Percentiles rank a stretch among this genome's conserved stretches.
Conservation (phyloP, 495 filamentous ascomycete genomes). For the Podospora anserina region DNA sequence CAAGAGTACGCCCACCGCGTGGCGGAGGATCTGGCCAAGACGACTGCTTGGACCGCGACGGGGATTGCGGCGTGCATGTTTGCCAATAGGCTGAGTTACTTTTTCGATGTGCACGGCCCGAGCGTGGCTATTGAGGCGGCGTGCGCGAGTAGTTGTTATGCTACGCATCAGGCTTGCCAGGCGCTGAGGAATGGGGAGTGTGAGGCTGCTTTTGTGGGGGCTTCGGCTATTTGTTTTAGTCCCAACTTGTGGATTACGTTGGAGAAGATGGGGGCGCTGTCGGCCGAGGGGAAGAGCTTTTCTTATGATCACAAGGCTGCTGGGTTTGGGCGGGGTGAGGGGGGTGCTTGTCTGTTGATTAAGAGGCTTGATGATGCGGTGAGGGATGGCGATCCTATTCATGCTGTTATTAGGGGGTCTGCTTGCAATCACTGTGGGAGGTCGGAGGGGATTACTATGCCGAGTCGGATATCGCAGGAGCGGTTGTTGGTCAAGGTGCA, state of each 20-base stretch:
- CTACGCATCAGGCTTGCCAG: constrained; percentile 51
- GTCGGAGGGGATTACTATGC: constrained; percentile 46
- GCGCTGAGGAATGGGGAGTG: constrained; percentile 43
- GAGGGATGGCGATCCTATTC: constrained; percentile 45
- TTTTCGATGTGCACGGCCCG: constrained; percentile 45
- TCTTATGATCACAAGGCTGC: constrained; percentile 1
- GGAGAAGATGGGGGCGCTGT: background rate
- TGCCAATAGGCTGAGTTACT: constrained; percentile 49
- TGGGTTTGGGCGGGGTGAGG: constrained; percentile 4
- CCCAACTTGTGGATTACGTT: constrained; percentile 33
- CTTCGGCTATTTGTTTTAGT: constrained; percentile 50
- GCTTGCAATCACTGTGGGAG: constrained; percentile 50
- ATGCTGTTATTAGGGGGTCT: constrained; percentile 52
- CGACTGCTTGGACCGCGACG: background rate
- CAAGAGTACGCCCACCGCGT: background rate
- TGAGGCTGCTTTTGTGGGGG: constrained; percentile 46
- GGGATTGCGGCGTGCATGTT: background rate
- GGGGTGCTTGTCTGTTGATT: background rate
- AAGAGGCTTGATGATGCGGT: constrained; percentile 53
- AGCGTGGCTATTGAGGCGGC: constrained; percentile 49
- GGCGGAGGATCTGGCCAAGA: background rate
- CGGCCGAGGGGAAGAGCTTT: background rate
- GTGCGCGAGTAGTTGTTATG: constrained; percentile 52
- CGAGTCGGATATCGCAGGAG: constrained; percentile 46
- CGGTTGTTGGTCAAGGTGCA: constrained; percentile 45